phyloP scores from a whole-genome alignment of 169 alveolate species.

The Eimeria tenella region DNA sequence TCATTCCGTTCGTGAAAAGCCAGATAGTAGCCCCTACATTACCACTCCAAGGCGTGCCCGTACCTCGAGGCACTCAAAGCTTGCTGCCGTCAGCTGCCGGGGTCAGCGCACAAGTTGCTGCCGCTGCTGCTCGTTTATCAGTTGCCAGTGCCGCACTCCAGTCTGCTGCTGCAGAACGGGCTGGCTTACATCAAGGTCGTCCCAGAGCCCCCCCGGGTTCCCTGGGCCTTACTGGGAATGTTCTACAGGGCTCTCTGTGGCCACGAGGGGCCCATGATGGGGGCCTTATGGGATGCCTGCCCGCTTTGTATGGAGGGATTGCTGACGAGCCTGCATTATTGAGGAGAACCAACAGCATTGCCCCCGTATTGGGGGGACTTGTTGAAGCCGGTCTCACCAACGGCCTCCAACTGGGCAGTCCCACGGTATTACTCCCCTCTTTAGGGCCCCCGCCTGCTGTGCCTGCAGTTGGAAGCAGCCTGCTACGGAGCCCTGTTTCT shows the following conservation, averaged over 20 bases:
- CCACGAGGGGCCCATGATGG: not conserved
- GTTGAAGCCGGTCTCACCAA: not conserved
- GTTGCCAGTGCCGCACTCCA: constrained; percentile 52
- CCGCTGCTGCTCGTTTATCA: constrained; percentile 49
- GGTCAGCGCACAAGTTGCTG: constrained; percentile 43
- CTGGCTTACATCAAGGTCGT: not conserved
- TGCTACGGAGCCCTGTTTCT: not conserved
- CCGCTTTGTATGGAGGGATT: not conserved
- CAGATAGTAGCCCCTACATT: not conserved
- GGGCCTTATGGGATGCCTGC: not conserved
- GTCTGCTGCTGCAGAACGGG: constrained; percentile 65
- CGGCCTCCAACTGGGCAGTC: not conserved
- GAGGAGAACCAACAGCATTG: not conserved
- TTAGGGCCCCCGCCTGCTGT: constrained; percentile 12
- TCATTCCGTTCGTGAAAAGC: not conserved
- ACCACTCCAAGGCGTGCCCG: not conserved
- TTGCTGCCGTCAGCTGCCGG: constrained; percentile 43
- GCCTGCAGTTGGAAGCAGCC: not conserved
- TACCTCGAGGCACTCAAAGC: constrained; percentile 31
- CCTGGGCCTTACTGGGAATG: not conserved
- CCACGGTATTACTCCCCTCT: not conserved
- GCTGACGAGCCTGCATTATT: not conserved
- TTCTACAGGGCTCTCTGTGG: not conserved
- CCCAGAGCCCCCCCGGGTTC: constrained; percentile 1
- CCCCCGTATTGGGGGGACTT: not conserved